Evolutionary conservation across 352 stramenopile species (phyloP).

Genomic region (Globisporangium barbulae): DNA sequence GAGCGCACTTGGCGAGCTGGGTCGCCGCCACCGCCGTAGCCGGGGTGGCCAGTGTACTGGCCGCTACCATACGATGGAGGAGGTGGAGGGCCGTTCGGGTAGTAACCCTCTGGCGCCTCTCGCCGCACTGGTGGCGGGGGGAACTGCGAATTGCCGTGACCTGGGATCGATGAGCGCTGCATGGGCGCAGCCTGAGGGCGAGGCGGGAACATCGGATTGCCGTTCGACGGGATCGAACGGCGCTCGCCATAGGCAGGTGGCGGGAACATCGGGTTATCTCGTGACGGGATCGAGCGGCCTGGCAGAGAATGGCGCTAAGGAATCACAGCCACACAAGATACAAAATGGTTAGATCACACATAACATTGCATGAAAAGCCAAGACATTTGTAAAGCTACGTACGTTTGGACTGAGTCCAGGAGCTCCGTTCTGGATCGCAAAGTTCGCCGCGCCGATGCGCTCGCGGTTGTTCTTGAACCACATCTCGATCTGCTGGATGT

Average conservation of each 20-base stretch:
- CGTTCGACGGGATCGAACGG: slow-evolving; percentile 58
- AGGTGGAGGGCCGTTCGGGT: slow-evolving; percentile 19
- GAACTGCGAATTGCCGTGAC: slow-evolving; percentile 50
- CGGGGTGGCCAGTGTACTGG: slow-evolving; percentile 10
- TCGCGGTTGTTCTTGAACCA: slow-evolving; percentile 82
- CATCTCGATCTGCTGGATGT: slow-evolving; percentile 80
- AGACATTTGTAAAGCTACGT: background rate
- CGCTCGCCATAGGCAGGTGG: slow-evolving; percentile 46
- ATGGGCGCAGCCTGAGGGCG: slow-evolving; percentile 25
- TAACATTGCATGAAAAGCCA: background rate
- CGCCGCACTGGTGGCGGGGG: slow-evolving; percentile 48
- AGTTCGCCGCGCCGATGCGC: slow-evolving; percentile 35
- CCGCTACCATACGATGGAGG: slow-evolving; percentile 18
- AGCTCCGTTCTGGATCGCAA: slow-evolving; percentile 22
- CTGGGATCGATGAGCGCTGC: slow-evolving; percentile 50
- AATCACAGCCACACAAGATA: background rate
- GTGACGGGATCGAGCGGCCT: slow-evolving; percentile 52
- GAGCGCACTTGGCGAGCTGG: slow-evolving; percentile 43
- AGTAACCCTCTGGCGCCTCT: slow-evolving; percentile 35
- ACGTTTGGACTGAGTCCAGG: slow-evolving; percentile 23
- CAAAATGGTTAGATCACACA: slow-evolving; percentile 6
- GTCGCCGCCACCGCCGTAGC: slow-evolving; percentile 18
- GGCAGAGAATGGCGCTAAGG: slow-evolving; percentile 23
- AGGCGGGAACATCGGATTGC: slow-evolving; percentile 72
- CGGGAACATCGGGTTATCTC: slow-evolving; percentile 57